Evolutionary conservation across 1,139 yeast genomes (phyloP).

Genomic region (Saccharomyces uvarum): DNA sequence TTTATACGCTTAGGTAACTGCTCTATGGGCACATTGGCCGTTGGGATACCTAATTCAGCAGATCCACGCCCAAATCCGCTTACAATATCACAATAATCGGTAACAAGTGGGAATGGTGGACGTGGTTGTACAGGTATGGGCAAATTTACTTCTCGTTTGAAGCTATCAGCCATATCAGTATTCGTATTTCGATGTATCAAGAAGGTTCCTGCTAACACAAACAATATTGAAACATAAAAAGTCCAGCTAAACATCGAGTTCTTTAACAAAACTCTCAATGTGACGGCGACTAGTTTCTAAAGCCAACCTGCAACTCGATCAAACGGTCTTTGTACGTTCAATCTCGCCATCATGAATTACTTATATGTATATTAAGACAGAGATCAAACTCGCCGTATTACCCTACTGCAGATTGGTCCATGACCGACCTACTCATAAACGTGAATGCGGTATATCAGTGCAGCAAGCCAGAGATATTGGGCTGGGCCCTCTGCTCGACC

Average conservation of each 20-base stretch:
- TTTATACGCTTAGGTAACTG: slow-evolving; percentile 38
- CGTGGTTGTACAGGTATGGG: slow-evolving; percentile 43
- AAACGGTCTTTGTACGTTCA: background rate
- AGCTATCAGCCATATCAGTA: background rate
- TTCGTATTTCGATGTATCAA: background rate
- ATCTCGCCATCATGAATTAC: background rate
- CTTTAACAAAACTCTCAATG: background rate
- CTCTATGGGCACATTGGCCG: slow-evolving; percentile 78
- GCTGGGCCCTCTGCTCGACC: too few relatives aligned
- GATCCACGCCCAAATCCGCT: slow-evolving; percentile 97
- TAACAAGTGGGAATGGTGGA: slow-evolving; percentile 60
- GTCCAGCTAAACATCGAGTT: background rate
- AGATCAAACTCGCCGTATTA: background rate
- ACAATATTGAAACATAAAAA: background rate
- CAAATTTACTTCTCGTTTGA: slow-evolving; percentile 13
- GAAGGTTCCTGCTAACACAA: background rate
- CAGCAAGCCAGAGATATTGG: too few relatives aligned
- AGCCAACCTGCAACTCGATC: background rate
- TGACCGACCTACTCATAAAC: background rate
- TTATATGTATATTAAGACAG: background rate
- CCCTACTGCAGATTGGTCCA: background rate
- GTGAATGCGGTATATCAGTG: too few relatives aligned
- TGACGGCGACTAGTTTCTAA: background rate
- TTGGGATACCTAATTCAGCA: slow-evolving; percentile 86
- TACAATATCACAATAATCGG: slow-evolving; percentile 47